Evolutionary conservation across 345 rosid species (phyloP), one percentile per base, ranked within the genome.

Genomic region (Heritiera littoralis): DNA sequence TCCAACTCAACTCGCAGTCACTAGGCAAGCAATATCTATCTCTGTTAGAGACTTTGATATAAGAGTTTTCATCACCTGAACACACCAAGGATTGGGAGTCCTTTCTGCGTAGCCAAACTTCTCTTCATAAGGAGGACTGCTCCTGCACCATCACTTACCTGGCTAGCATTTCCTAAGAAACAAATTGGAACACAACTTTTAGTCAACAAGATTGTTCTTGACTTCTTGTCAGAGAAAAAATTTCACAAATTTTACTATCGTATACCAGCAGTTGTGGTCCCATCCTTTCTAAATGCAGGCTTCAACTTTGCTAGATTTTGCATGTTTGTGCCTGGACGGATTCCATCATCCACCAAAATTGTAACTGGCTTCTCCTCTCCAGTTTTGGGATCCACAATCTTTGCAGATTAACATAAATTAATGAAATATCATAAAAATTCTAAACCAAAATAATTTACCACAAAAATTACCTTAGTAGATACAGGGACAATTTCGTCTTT

Each of bases 141-240:
- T 80, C 90, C 99, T 46, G 98, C 99, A 54, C 98, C 99, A 85
- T 96, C 99, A 83, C 97, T 96, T 73, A 94, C 87, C 85, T 96
- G 99, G 87, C 99, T 96, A 81, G 99, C 87, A 86, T 92, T 96
- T 43, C 99, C 99, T 93, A 68, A 70, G 59, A 60, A 49, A 80
- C 13, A 68, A 18, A 65, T 59, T 72, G 14, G 23, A 35, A 81
- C 35, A 76, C 68, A 82, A 41, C 54, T 78, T 74, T 65, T 72
- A 80, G 38, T 23, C 40, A 30, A 55, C 71, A 51, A 52, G 9
- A 51, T 63, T 17, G 28, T 77, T 55, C 28, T 14, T 77, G 5
- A 6, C 38, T 77, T 55, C 28, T 14, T 77, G 5, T 7, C 38
- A 66, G 32, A 45, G 8, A 43, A 8, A 51, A 58, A 54, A 72